Evolutionary conservation across 163 green algal genomes (phyloP).

Genomic region (Picocystis sp.): DNA sequence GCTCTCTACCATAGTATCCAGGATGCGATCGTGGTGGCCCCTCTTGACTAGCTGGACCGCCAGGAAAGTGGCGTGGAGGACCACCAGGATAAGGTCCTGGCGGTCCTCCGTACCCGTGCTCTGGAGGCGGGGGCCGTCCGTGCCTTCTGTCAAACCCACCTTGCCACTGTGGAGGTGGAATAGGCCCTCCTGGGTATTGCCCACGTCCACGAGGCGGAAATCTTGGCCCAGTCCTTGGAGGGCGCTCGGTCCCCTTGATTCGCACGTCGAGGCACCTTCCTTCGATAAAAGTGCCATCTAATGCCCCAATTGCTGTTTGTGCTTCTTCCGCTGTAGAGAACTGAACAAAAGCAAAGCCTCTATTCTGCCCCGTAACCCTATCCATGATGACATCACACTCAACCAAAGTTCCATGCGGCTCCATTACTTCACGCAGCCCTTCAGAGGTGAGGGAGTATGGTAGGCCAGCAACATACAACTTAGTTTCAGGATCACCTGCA

Average conservation of each 20-base stretch:
- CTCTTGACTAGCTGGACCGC: too few relatives aligned
- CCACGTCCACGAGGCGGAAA: conserved; percentile 1
- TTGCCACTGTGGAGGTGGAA: neutral
- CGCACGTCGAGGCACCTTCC: conserved; percentile 5
- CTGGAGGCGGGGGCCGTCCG: neutral
- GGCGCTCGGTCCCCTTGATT: conserved; percentile 5
- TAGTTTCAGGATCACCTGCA: too few relatives aligned
- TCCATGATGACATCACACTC: conserved; percentile 17
- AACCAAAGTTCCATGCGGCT: too few relatives aligned
- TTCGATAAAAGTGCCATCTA: conserved; percentile 6
- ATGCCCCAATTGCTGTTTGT: conserved; percentile 1
- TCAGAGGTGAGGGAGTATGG: too few relatives aligned
- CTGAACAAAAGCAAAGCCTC: conserved; percentile 29
- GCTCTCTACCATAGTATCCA: too few relatives aligned
- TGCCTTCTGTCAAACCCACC: conserved; percentile 4
- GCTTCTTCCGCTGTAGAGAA: conserved; percentile 12
- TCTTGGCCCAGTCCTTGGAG: neutral
- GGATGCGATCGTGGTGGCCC: too few relatives aligned
- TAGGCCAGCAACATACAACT: neutral
- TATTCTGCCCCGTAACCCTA: conserved; percentile 13
- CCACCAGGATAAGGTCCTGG: neutral
- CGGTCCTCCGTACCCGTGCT: neutral
- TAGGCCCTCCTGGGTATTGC: conserved; percentile 1
- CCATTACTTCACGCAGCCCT: too few relatives aligned
- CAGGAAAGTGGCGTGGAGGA: too few relatives aligned